phyloP scores from a whole-genome alignment of 148 eudicot genomes.

The Limonium bicolor region DNA sequence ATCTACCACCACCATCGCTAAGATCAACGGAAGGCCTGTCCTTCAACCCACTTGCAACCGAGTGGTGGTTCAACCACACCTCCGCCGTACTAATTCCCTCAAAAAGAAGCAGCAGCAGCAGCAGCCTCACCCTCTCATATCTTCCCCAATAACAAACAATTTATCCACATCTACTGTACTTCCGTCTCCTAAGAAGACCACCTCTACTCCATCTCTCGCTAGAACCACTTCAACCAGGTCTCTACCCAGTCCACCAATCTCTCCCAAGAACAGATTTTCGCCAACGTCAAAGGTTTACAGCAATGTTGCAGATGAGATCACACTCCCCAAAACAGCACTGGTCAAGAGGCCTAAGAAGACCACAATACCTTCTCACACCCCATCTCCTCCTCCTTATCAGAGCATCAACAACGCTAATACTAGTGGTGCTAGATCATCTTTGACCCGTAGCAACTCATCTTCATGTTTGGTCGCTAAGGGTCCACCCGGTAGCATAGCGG shows the following conservation, averaged over 20 bases:
- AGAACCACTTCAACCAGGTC: conserved; percentile 2
- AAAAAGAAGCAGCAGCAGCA: too few species aligned
- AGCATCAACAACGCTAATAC: too few species aligned
- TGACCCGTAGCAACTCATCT: conserved; percentile 12
- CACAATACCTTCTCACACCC: too few species aligned
- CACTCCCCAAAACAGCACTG: conserved; percentile 6
- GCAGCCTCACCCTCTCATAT: too few species aligned
- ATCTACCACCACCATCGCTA: not conserved
- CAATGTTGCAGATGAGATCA: not conserved
- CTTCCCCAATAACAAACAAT: too few species aligned
- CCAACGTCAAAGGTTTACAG: conserved; percentile 7
- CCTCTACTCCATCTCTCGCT: not conserved
- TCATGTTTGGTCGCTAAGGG: conserved; percentile 11
- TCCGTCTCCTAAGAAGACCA: conserved; percentile 3
- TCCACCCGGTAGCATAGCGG: conserved; percentile 24
- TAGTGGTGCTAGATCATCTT: too few species aligned
- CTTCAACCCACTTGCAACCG: conserved; percentile 32
- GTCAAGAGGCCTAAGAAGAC: too few species aligned
- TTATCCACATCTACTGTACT: not conserved
- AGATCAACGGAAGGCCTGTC: conserved; percentile 37
- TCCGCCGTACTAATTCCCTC: conserved; percentile 22
- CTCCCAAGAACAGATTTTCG: conserved; percentile 26
- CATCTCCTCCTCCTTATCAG: too few species aligned
- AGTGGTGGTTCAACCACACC: conserved; percentile 15
- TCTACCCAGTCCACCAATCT: conserved; percentile 15